These are phyloP conservation scores for Nicotiana tomentosiformis DNA, from an alignment of 257 asterid genomes.

Conservation along the genomic window DNA sequence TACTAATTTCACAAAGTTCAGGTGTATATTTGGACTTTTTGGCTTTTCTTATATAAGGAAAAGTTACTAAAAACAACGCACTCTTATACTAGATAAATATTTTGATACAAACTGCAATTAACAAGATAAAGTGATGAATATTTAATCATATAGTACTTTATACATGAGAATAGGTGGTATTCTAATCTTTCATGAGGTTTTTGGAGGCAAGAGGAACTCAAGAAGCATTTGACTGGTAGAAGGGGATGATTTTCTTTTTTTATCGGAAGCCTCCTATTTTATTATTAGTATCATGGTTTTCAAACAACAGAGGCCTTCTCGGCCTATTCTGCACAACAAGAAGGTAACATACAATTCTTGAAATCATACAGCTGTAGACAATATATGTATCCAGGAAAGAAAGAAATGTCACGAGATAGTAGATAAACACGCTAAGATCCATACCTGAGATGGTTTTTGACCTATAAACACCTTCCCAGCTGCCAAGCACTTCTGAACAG, in stretches of 20 bases:
- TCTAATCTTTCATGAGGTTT: neutral
- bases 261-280: neutral
- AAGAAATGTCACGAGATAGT: conserved; percentile 6
- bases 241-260: neutral
- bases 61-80: neutral
- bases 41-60: neutral
- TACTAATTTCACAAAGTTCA: neutral
- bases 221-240: neutral
- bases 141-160: neutral
- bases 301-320: conserved; percentile 5
- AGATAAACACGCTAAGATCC: conserved; percentile 11
- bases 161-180: neutral
- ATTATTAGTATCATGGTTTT: neutral
- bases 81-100: neutral
- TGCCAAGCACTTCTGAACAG: conserved; percentile 68
- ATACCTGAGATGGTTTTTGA: conserved; percentile 72
- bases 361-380: neutral
- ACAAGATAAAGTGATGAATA: neutral
- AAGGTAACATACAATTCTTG: neutral
- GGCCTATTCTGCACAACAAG: neutral
- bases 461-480: conserved; percentile 74
- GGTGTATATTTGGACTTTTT: neutral
- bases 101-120: neutral
- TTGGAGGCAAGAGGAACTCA: neutral
- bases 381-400: conserved; percentile 7